Evolutionary conservation across 768 basidiomycete species (phyloP).

Genomic region (Calocera cornea): DNA sequence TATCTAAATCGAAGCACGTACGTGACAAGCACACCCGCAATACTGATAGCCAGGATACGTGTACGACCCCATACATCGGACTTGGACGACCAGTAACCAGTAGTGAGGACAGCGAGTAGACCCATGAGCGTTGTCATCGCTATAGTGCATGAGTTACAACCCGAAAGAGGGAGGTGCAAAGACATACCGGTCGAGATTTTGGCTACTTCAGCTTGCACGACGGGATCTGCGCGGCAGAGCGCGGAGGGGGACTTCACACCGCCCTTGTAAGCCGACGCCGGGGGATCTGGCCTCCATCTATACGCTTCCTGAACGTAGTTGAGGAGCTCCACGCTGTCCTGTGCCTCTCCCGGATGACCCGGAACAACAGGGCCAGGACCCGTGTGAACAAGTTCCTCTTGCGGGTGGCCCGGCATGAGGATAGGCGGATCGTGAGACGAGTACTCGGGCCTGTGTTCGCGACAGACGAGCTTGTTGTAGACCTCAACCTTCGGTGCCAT

Average conservation of each 20-base stretch:
- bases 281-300: neutral
- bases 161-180: neutral
- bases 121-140: slow-evolving; percentile 56
- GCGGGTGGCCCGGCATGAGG: neutral
- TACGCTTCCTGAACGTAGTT: neutral
- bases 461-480: slow-evolving; percentile 60
- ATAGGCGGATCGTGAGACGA: slow-evolving; percentile 9
- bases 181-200: slow-evolving; percentile 46
- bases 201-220: slow-evolving; percentile 59
- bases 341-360: neutral
- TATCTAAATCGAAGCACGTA: slow-evolving; percentile 13
- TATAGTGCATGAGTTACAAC: slow-evolving; percentile 20
- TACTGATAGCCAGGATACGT: slow-evolving; percentile 44
- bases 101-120: slow-evolving; percentile 60
- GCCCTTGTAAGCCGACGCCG: neutral
- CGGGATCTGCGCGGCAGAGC: slow-evolving; percentile 52
- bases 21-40: slow-evolving; percentile 45
- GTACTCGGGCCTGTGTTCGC: slow-evolving; percentile 48
- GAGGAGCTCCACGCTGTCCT: neutral
- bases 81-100: slow-evolving; percentile 62
- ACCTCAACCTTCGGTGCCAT: slow-evolving; percentile 61
- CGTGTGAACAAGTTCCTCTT: neutral
- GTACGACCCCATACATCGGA: slow-evolving; percentile 40
- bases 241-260: slow-evolving; percentile 11
- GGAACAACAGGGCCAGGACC: neutral